Conservation (phyloP, 2,329 filamentous ascomycete species). For the Bimuria novae-zelandiae region DNA sequence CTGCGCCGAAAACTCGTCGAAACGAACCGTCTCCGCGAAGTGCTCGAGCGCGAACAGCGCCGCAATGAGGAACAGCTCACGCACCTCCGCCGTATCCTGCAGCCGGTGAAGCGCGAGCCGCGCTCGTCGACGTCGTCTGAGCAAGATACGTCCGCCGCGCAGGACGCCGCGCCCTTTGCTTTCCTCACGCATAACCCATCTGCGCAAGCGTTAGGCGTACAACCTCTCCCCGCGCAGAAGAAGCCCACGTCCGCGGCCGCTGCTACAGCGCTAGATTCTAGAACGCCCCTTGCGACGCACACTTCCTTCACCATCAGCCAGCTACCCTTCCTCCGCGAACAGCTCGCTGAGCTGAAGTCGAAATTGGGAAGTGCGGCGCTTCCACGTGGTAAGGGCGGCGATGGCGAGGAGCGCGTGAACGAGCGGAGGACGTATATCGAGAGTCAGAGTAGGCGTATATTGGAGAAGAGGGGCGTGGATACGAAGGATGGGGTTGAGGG, state of each 20-base stretch:
- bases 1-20: constrained; percentile 77
- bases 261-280: constrained; percentile 40
- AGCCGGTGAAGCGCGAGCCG: constrained; percentile 20
- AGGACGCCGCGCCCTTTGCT: constrained; percentile 49
- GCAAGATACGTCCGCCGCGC: constrained; percentile 5
- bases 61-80: constrained; percentile 73
- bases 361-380: constrained; percentile 57
- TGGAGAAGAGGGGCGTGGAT: constrained; percentile 75
- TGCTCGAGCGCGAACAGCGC: constrained; percentile 70
- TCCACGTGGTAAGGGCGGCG: constrained; percentile 33
- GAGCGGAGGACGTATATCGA: constrained; percentile 85
- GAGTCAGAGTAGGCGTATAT: constrained; percentile 72
- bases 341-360: constrained; percentile 70
- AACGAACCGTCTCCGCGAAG: constrained; percentile 73
- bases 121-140: constrained; percentile 24
- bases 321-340: constrained; percentile 73
- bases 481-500: constrained; percentile 43
- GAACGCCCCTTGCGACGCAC: constrained; percentile 66
- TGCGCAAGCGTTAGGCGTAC: constrained; percentile 53
- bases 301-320: constrained; percentile 81
- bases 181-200: constrained; percentile 60
- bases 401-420: constrained; percentile 58
- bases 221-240: constrained; percentile 34
- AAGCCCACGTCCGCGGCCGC: constrained; percentile 26
- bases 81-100: constrained; percentile 64